Conservation (phyloP, 441 rosid genomes). For the Pelargonium myrrhifolium region DNA sequence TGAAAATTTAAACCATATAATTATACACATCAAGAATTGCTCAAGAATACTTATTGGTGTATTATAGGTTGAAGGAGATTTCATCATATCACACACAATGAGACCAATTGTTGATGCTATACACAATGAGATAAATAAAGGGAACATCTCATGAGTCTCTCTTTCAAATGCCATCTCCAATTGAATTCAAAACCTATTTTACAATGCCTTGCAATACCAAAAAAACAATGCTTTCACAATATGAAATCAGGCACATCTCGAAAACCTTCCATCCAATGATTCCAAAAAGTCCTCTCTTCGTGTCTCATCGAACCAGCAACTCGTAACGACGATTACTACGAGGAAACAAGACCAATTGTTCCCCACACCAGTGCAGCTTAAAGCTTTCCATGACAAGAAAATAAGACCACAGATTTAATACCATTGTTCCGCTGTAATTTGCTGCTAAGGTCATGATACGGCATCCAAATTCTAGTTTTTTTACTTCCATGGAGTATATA, state of each 20-base stretch:
- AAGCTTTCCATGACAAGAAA: neutral
- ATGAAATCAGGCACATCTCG: neutral
- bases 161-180: neutral
- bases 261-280: neutral
- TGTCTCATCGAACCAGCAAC: neutral
- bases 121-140: neutral
- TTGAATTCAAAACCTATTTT: neutral
- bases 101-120: neutral
- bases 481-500: neutral
- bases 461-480: too few species aligned
- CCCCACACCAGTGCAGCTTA: neutral
- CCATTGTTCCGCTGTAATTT: neutral
- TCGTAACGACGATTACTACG: neutral
- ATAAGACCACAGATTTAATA: neutral
- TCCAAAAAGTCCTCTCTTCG: neutral
- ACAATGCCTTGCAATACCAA: neutral
- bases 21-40: too few species aligned
- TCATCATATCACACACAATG: neutral
- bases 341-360: slow-evolving; percentile 2
- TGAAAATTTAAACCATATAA: too few species aligned
- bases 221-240: too few species aligned
- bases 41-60: too few species aligned
- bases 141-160: neutral
- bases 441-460: too few species aligned
- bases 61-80: neutral